Evolutionary conservation across 2,329 filamentous ascomycete species (phyloP).

Genomic region (Cytospora leucostoma): DNA sequence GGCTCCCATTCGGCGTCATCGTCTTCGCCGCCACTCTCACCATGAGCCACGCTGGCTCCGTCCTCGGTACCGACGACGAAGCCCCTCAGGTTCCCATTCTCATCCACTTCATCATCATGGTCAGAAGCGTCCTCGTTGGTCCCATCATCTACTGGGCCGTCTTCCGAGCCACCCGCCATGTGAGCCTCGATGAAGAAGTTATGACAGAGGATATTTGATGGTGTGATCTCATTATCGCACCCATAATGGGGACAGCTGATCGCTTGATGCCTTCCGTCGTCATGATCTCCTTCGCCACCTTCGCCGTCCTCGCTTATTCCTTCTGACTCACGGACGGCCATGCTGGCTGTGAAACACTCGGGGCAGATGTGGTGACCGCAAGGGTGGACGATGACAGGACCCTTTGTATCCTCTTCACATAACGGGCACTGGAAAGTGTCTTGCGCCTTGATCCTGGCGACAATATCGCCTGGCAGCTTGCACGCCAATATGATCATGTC

Average conservation of each 20-base stretch:
- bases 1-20: neutral
- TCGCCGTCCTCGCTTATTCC: neutral
- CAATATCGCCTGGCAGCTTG: constrained; percentile 26
- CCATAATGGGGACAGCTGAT: constrained; percentile 2
- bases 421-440: constrained; percentile 4
- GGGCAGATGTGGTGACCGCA: constrained; percentile 37
- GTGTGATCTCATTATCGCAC: constrained; percentile 1
- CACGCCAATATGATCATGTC: constrained; percentile 35
- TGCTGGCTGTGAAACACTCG: constrained; percentile 33
- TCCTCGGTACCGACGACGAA: neutral
- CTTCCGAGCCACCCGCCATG: neutral
- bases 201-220: constrained; percentile 12
- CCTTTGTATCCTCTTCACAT: constrained; percentile 8
- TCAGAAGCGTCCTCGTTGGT: neutral
- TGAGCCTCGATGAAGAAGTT: constrained; percentile 14
- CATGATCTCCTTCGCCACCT: neutral
- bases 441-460: constrained; percentile 24
- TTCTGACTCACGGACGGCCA: constrained; percentile 11
- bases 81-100: neutral
- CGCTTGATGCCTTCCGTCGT: neutral
- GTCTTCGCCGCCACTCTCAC: neutral
- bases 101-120: neutral
- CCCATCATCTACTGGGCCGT: neutral
- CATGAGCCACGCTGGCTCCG: neutral
- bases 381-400: constrained; percentile 34